phyloP scores from a whole-genome alignment of 306 rosid species.

The Mimosa bimucronata region DNA sequence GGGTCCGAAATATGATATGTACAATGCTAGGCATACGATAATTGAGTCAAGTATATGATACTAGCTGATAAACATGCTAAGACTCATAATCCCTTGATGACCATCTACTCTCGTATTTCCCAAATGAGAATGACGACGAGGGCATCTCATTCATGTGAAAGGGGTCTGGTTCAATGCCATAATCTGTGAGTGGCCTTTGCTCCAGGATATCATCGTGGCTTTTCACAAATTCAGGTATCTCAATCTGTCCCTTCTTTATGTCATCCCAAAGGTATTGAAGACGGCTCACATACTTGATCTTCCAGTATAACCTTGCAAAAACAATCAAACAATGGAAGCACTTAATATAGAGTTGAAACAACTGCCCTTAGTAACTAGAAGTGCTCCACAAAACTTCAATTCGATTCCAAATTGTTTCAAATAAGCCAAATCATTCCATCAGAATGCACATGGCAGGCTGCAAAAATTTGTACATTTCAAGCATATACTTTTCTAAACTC shows the following conservation, averaged over 20 bases:
- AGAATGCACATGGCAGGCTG: conserved; percentile 8
- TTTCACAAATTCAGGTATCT: conserved; percentile 86
- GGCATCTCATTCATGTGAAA: conserved; percentile 66
- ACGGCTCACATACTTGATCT: conserved; percentile 84
- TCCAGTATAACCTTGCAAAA: conserved; percentile 80
- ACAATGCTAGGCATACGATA: conserved; percentile 36
- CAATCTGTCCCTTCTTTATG: conserved; percentile 74
- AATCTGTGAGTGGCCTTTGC: conserved; percentile 92
- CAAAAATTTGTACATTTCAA: conserved; percentile 2
- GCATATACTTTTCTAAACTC: not conserved
- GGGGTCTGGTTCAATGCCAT: conserved; percentile 90
- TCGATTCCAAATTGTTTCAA: not conserved
- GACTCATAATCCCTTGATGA: conserved; percentile 55
- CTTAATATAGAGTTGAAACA: not conserved
- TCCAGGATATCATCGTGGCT: conserved; percentile 79
- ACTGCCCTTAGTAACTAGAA: not conserved
- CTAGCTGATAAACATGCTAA: conserved; percentile 38
- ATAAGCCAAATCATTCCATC: conserved; percentile 15
- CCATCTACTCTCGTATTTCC: conserved; percentile 81
- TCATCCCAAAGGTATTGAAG: conserved; percentile 97
- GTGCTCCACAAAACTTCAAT: not conserved
- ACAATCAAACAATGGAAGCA: not conserved
- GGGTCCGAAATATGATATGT: conserved; percentile 39
- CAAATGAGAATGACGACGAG: conserved; percentile 62
- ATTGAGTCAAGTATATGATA: not conserved